Evolutionary conservation across 2,329 filamentous ascomycete genomes (phyloP), one percentile per base, ranked within the genome.

Genomic region (Fusarium sp.): DNA sequence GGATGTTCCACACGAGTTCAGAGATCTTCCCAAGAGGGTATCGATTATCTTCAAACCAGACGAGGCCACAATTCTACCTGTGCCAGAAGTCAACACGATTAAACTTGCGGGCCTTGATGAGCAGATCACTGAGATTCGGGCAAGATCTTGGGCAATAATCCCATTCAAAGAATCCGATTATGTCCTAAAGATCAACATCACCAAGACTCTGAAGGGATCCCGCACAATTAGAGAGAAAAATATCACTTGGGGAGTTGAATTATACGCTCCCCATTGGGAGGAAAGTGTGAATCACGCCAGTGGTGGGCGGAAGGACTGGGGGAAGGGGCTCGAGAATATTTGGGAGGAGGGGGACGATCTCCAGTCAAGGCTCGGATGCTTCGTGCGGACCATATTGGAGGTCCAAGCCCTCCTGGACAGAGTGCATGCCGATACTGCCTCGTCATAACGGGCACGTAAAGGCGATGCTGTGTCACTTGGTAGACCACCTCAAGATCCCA

Each of bases 201-300:
- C 76, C 8, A 75, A 78, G 54, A 56, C 61, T 7, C 80, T 80
- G 77, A 64, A 72, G 30, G 75, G 72, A 15, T 9, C 27, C 9
- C 18, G 37, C 17, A 71, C 48, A 48, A 65, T 18, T 60, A 55
- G n/a, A 26, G 20, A 62, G 8, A 70, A 79, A 13, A 67, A 77
- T 13, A 60, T 71, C 12, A 78, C 71, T 44, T 81, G 78, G 77
- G 75, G 75, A 2, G 60, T 82, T 23, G 77, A 80, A 37, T 53
- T 82, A 18, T 79, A 78, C 64, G 80, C 77, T 17, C 64, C 68
- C 46, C 76, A 81, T 48, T 83, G 81, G 81, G 80, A 81, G n/a
- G 80, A 80, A 50, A 77, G 73, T 40, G 72, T 81, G 37, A 81
- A 81, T 49, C 67, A 77, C 45, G 57, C 67, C 26, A 76, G 60